A percentile compares a stretch with the other conserved stretches of the same genome.
Evolutionary conservation across 2,329 filamentous ascomycete genomes (phyloP).

Genomic region (Parafenestella ontariensis): DNA sequence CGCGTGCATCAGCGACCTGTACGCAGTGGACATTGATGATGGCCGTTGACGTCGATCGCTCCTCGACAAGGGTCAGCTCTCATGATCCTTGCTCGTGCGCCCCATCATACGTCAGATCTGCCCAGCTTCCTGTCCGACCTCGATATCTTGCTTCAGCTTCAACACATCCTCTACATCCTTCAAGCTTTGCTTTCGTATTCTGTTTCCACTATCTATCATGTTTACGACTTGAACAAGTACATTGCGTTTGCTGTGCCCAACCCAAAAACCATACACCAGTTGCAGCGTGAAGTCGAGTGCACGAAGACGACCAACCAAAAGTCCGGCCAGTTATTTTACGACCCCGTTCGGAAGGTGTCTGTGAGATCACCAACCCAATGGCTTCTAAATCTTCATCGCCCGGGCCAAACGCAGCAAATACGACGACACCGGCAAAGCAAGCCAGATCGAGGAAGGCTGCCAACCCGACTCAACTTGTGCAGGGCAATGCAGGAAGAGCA

Average conservation of each 20-base stretch:
- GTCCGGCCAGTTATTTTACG: background rate
- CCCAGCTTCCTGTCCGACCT: slow-evolving; percentile 34
- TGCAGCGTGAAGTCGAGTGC: background rate
- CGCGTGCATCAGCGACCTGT: too few species aligned
- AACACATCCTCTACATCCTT: background rate
- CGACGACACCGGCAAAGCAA: slow-evolving; percentile 25
- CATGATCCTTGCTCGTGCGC: slow-evolving; percentile 27
- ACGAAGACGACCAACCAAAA: background rate
- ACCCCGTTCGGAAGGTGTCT: background rate
- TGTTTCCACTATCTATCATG: background rate
- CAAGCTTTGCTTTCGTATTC: background rate
- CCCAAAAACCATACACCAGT: background rate
- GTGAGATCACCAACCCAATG: slow-evolving; percentile 20
- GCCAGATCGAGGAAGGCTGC: slow-evolving; percentile 32
- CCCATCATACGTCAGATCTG: slow-evolving; percentile 46
- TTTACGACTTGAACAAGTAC: background rate
- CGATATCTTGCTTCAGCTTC: slow-evolving; percentile 36
- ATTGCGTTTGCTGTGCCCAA: background rate
- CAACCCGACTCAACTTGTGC: slow-evolving; percentile 4
- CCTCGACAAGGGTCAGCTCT: slow-evolving; percentile 18
- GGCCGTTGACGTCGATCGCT: slow-evolving; percentile 26
- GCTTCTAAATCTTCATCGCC: slow-evolving; percentile 36
- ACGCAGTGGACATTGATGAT: slow-evolving; percentile 15
- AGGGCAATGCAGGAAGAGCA: slow-evolving; percentile 22
- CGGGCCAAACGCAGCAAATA: slow-evolving; percentile 27